These are phyloP conservation scores for Pyrenophora tritici-repentis DNA, from an alignment of 2,329 filamentous ascomycete genomes.

Conservation along the genomic window DNA sequence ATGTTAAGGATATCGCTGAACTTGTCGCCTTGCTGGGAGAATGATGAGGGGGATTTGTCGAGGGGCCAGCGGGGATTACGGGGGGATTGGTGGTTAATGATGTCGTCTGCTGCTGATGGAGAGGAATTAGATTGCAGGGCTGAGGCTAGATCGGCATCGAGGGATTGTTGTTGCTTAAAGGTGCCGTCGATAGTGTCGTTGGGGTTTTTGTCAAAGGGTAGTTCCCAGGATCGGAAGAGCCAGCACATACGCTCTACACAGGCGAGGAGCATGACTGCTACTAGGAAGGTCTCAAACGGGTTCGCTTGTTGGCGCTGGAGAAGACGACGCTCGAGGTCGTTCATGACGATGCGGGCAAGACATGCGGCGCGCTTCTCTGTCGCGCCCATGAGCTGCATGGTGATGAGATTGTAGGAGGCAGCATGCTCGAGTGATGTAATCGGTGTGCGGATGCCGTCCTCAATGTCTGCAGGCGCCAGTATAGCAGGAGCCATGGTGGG, in stretches of 20 bases:
- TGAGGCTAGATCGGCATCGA: slow-evolving; percentile 30
- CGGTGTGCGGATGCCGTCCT: slow-evolving; percentile 32
- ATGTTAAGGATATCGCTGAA: slow-evolving; percentile 63
- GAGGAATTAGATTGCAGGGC: slow-evolving; percentile 28
- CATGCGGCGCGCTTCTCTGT: slow-evolving; percentile 60
- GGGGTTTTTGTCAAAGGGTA: slow-evolving; percentile 6
- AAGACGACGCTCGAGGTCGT: slow-evolving; percentile 64
- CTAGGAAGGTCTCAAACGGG: slow-evolving; percentile 64
- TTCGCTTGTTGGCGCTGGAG: slow-evolving; percentile 62
- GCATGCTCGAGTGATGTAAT: slow-evolving; percentile 41
- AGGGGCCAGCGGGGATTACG: slow-evolving; percentile 56
- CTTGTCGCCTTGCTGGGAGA: slow-evolving; percentile 61
- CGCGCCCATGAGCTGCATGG: slow-evolving; percentile 59
- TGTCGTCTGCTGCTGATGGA: neutral
- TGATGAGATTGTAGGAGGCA: slow-evolving; percentile 57
- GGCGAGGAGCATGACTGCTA: slow-evolving; percentile 62
- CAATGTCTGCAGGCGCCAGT: slow-evolving; percentile 39
- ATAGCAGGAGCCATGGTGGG: slow-evolving; percentile 40
- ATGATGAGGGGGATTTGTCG: slow-evolving; percentile 57
- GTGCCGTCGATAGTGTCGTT: slow-evolving; percentile 3
- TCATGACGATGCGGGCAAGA: slow-evolving; percentile 61
- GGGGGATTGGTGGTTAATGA: no score
- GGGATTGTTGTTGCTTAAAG: slow-evolving; percentile 1
- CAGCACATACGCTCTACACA: slow-evolving; percentile 65
- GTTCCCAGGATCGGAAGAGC: slow-evolving; percentile 60